Base-by-base conservation (phyloP, 2,329 filamentous ascomycete genomes). In the Trichoderma atroviride region DNA sequence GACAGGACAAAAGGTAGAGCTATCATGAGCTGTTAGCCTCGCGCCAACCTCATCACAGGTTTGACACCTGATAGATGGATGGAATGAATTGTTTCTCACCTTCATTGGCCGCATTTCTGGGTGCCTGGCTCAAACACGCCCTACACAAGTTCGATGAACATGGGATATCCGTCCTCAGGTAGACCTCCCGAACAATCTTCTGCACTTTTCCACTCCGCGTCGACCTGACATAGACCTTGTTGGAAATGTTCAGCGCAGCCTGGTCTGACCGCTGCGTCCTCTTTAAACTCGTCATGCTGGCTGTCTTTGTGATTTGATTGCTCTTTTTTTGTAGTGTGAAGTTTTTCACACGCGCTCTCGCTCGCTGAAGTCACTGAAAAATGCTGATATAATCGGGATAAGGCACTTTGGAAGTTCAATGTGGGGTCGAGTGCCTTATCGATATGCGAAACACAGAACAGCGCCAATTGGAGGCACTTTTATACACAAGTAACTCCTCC, bases 171-270 rank as follows among this genome's bases (percentile, higher is more conserved):
- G 95, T 92, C 80, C 96, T 89, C 71, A 99, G 86, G 81, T 99
- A 99, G 72, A 98, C 87, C 84, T 99, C 96, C 76, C 94, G 90
- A 74, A 99, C 96, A 77, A 99, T 96, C 86, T 99, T 99, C 81
- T 98, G 96, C 70, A 98, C 95, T 83, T 97, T 97, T 81, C 96
- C 96, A 80, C 90, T 96, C 81, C 93, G 94, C 59, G 95, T 97
- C 31, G 96, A 97, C 71, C 96, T 89, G 72, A 99, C 92, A 78
- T 96, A 99, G 75, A 96, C 89, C 83, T 98, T 99, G 87, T 92
- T 97, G 37, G 94, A 95, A 73, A 98, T 91, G 77, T 92, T 97
- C 58, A 90, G 85, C 35, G 89, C 86, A 70, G 84, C 78, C 13
- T 86, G 81, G 68, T 88, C 86, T 31, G 82, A 79, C 31, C 83